Evolutionary conservation across 148 eudicot genomes (phyloP).

Genomic region (Heliamphora exappendiculata): DNA sequence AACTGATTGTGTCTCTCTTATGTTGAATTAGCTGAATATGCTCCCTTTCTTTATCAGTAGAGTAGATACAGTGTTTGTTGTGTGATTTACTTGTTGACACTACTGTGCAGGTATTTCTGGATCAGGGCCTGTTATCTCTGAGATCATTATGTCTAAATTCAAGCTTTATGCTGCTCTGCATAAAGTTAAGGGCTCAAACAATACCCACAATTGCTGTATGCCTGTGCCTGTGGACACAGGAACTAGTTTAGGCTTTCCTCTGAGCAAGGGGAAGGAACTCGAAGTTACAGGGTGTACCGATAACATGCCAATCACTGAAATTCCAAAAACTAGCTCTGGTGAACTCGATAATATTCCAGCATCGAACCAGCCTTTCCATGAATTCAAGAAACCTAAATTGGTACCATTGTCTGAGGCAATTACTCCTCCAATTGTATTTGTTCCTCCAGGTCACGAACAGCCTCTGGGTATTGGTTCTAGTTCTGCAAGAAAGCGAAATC

Average conservation of each 20-base stretch:
- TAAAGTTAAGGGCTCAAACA: conserved; percentile 15
- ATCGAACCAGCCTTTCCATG: conserved; percentile 17
- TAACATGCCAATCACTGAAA: conserved; percentile 7
- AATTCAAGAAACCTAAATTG: conserved; percentile 21
- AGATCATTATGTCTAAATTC: conserved; percentile 50
- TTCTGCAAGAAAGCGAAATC: conserved; percentile 21
- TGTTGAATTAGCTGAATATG: not conserved
- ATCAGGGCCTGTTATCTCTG: conserved; percentile 26
- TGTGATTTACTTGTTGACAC: not conserved
- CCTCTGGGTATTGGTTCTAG: conserved; percentile 14
- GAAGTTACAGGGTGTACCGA: conserved; percentile 10
- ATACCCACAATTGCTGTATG: not conserved
- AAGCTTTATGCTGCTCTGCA: conserved; percentile 24
- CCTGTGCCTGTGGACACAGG: not conserved
- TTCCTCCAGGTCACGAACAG: conserved; percentile 21
- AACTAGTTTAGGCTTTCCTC: conserved; percentile 3
- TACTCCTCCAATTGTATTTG: conserved; percentile 21
- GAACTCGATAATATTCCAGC: conserved; percentile 6
- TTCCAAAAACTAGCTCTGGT: conserved; percentile 9
- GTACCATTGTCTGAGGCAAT: conserved; percentile 17
- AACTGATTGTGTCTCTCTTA: no score
- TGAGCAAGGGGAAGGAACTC: conserved; percentile 9
- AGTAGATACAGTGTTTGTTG: not conserved
- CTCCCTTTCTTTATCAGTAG: not conserved
- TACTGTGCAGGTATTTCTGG: conserved; percentile 35